Percentiles rank a stretch among this genome's conserved stretches.
phyloP scores from a whole-genome alignment of 1,284 basidiomycete genomes.

The Ceratobasidium sp. region DNA sequence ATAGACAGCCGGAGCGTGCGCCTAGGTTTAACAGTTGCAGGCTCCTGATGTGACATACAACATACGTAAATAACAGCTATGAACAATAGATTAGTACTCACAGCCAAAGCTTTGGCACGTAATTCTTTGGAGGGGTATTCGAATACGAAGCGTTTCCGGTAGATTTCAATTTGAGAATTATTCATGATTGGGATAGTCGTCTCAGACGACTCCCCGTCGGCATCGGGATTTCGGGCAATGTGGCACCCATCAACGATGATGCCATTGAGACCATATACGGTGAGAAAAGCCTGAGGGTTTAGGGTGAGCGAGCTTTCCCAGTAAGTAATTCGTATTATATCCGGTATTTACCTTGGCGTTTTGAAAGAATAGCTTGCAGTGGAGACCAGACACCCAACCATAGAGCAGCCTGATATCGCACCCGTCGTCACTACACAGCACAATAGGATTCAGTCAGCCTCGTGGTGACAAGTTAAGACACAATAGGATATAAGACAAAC shows the following conservation, averaged over 20 bases:
- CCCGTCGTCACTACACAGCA: slow-evolving; percentile 52
- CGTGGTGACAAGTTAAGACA: slow-evolving; percentile 35
- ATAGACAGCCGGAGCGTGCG: slow-evolving; percentile 76
- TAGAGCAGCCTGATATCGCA: slow-evolving; percentile 80
- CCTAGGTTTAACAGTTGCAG: slow-evolving; percentile 56
- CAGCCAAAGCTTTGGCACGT: slow-evolving; percentile 56
- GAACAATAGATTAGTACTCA: slow-evolving; percentile 23
- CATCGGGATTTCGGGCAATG: slow-evolving; percentile 44
- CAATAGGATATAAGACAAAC: slow-evolving; percentile 46
- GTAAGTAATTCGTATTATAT: background rate
- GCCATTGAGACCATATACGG: slow-evolving; percentile 71
- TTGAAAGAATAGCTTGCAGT: slow-evolving; percentile 76
- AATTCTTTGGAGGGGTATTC: slow-evolving; percentile 79
- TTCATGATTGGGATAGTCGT: slow-evolving; percentile 72
- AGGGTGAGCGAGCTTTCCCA: slow-evolving; percentile 7
- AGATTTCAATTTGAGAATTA: slow-evolving; percentile 75
- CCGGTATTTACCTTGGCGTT: slow-evolving; percentile 68
- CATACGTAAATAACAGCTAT: slow-evolving; percentile 26
- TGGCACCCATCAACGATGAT: slow-evolving; percentile 71
- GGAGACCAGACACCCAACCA: slow-evolving; percentile 69
- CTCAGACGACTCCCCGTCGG: slow-evolving; percentile 60
- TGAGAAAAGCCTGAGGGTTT: slow-evolving; percentile 70
- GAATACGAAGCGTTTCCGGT: slow-evolving; percentile 76
- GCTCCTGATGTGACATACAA: slow-evolving; percentile 44
- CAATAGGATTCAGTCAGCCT: slow-evolving; percentile 11